Evolutionary conservation across 1,284 basidiomycete species (phyloP), one percentile per base, ranked within the genome.

Genomic region (Ganoderma multipileum): DNA sequence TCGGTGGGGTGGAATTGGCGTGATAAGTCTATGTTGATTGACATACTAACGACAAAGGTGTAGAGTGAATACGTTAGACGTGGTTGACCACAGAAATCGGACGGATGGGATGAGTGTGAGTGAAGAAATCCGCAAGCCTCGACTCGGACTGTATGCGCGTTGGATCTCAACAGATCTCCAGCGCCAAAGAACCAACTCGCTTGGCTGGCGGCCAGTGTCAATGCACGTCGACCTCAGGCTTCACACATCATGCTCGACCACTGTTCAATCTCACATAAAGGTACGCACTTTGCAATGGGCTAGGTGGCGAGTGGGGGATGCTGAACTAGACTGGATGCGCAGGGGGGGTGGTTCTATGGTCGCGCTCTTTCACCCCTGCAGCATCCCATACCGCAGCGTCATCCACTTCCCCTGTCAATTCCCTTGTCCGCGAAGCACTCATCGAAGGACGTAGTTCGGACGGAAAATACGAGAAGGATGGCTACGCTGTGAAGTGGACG

Each of bases 321-420:
- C 61, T 66, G 58, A 69, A 58, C 42, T 33, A 44, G 42, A 42
- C 14, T 59, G 61, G 42, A 30, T 61, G 62, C 71, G 67, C 76
- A 96, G 96, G 96, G 72, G 96, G 96, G 41, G 84, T 97, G 66
- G 92, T 98, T 44, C 86, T 98, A 42, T 98, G 95, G 95, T 95
- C 94, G 28, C 89, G 92, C 69, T 96, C 95, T 1, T 98, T 96
- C 81, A 96, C 95, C 0, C 95, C 95, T 30, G 88, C 93, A 52
- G 93, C 94, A 63, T 86, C 89, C 8, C 85, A 89, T 39, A 83
- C 94, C 62, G 89, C 92, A 47, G 85, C 87, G 61, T 92, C 93
- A n/a, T 85, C 92, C 7, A 83, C 92, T 16, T 96, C 95, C 0
- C 96, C 96, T 1, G 90, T 98, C 64, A 97, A 97, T 80, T 90